Percentiles rank a stretch among this genome's conserved stretches.
These are phyloP conservation scores for Tuber microsphaerosporum DNA, from an alignment of 495 filamentous ascomycete species.

Conservation along the genomic window DNA sequence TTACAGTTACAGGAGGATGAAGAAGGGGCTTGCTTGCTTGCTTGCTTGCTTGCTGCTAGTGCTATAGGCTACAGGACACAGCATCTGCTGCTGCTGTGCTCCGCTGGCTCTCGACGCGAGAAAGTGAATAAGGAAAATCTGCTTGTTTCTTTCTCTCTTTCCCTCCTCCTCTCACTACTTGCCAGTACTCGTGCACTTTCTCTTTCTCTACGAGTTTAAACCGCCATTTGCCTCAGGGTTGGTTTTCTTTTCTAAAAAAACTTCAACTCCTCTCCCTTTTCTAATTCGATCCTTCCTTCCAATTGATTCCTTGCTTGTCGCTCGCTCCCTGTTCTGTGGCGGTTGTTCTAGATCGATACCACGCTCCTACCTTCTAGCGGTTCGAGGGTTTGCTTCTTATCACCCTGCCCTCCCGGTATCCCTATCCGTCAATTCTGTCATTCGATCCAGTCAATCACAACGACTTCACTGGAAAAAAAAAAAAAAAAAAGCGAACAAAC, in stretches of 20 bases:
- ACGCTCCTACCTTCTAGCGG: conserved; percentile 3
- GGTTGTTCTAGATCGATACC: neutral
- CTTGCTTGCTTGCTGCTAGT: neutral
- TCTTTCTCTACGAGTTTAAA: neutral
- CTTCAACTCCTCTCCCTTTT: neutral
- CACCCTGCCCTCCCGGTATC: neutral
- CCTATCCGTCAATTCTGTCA: neutral
- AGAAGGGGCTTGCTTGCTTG: neutral
- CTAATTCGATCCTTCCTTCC: conserved; percentile 4
- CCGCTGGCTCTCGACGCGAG: neutral
- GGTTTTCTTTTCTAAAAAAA: neutral
- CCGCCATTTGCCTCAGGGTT: neutral
- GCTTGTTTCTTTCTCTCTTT: neutral
- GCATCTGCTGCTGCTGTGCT: neutral
- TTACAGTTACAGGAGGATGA: neutral
- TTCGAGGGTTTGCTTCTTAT: conserved; percentile 1
- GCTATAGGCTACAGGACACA: neutral
- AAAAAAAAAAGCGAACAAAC: neutral
- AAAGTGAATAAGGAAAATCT: neutral
- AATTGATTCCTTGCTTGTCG: neutral
- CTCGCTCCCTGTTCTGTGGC: neutral
- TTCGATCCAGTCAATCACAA: neutral
- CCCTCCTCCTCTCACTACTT: neutral
- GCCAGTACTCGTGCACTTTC: neutral
- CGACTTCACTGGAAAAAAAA: neutral